Conservation (phyloP, 805 yeast genomes). For the Danielia oregonensis region DNA sequence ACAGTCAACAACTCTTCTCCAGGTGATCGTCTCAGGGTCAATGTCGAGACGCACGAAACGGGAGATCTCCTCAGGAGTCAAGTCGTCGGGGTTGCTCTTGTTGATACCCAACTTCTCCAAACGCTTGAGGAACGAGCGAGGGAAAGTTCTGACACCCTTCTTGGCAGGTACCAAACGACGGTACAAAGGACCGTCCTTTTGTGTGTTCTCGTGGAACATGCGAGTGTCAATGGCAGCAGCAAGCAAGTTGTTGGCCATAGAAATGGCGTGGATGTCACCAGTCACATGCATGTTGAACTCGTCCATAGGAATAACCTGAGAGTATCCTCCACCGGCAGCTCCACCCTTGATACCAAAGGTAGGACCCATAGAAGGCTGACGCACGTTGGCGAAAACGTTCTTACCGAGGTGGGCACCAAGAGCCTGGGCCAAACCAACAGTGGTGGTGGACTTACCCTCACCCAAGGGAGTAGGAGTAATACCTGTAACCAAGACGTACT, state of each 20-base stretch:
- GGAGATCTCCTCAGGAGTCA: conserved; percentile 64
- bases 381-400: conserved; percentile 73
- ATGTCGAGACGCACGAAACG: conserved; percentile 68
- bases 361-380: conserved; percentile 90
- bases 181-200: conserved; percentile 68
- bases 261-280: conserved; percentile 83
- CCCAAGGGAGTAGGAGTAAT: conserved; percentile 85
- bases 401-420: conserved; percentile 69
- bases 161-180: conserved; percentile 73
- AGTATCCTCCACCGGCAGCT: conserved; percentile 88
- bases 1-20: conserved; percentile 83
- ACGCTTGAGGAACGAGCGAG: conserved; percentile 65
- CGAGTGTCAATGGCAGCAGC: conserved; percentile 87
- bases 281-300: conserved; percentile 84
- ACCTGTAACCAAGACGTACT: conserved; percentile 75
- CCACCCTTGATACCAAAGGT: conserved; percentile 88
- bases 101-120: conserved; percentile 63
- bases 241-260: conserved; percentile 74
- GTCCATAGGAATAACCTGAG: conserved; percentile 87
- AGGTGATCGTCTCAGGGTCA: conserved; percentile 74
- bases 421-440: conserved; percentile 80
- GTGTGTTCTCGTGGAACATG: conserved; percentile 79
- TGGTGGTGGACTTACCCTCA: conserved; percentile 82
- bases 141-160: conserved; percentile 63
- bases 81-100: conserved; percentile 68